A percentile compares a stretch with the other conserved stretches of the same genome.
These are phyloP conservation scores for Fusarium udum DNA, from an alignment of 2,329 filamentous ascomycete genomes.

Conservation along the genomic window DNA sequence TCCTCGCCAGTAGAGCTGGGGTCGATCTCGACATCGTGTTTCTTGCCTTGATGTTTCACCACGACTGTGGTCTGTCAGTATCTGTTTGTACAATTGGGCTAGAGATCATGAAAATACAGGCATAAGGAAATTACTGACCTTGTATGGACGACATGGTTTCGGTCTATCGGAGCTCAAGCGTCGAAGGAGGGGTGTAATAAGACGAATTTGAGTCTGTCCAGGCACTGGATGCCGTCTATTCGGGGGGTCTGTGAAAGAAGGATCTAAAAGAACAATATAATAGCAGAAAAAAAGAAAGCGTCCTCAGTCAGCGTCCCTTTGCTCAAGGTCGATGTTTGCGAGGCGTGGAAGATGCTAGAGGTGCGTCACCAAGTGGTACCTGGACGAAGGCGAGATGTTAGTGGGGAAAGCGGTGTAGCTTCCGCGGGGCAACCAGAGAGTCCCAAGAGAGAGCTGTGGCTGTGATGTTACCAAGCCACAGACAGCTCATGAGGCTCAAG, in stretches of 20 bases:
- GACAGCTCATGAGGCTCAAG: slow-evolving; percentile 19
- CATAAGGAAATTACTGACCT: slow-evolving; percentile 53
- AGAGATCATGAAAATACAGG: background rate
- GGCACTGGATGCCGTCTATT: background rate
- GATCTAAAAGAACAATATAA: background rate
- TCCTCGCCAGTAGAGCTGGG: slow-evolving; percentile 84
- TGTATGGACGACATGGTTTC: slow-evolving; percentile 64
- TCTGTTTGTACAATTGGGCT: background rate
- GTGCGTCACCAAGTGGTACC: slow-evolving; percentile 50
- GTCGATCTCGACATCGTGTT: slow-evolving; percentile 93
- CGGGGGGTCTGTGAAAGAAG: background rate
- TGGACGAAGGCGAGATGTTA: slow-evolving; percentile 36
- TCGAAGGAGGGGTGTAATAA: background rate
- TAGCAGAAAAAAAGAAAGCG: background rate
- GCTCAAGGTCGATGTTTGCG: background rate
- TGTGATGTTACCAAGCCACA: slow-evolving; percentile 16
- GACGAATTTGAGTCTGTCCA: background rate
- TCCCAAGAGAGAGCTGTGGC: slow-evolving; percentile 10
- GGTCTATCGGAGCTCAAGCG: slow-evolving; percentile 23
- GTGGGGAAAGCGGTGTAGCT: slow-evolving; percentile 44
- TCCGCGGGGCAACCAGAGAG: slow-evolving; percentile 15
- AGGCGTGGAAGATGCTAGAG: slow-evolving; percentile 31
- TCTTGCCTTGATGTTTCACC: slow-evolving; percentile 95
- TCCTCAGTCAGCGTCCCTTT: background rate
- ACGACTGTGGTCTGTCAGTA: slow-evolving; percentile 67